Base-by-base conservation (phyloP, 2,329 filamentous ascomycete species). In the Pseudogymnoascus sp. region DNA sequence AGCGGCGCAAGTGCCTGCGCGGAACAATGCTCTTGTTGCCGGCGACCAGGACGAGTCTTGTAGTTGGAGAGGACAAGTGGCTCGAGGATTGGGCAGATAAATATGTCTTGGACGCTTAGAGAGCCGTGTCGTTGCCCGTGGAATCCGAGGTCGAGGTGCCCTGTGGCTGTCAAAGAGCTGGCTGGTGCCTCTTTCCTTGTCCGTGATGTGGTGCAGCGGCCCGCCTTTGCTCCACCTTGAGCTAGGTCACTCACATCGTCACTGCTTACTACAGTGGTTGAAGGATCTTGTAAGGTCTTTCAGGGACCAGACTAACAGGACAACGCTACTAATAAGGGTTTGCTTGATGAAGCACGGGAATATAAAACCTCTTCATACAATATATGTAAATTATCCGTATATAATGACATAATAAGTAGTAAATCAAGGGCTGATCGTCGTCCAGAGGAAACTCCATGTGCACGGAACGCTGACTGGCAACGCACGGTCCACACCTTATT, bases 401-500 rank as follows among this genome's bases (percentile, higher is more conserved):
- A 33, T 33, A 33, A 12, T 33, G 8, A 5, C 8, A 55, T 28
- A 55, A 33, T 52, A 52, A 16, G 25, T 33, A 28, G 9, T 55
- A n/a, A 33, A 18, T 33, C 49, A 55, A 33, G 8, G 5, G 49
- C 4, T 33, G 49, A 18, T 55, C 49, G 21, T 33, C n/a, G 49
- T 12, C n/a, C 5, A 33, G 5, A 55, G n/a, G n/a, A 33, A 18
- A 11, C n/a, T 18, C 28, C 14, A 18, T 33, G 8, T 55, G 28
- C n/a, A 55, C 14, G 9, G 49, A 33, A 33, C 28, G 9, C 49
- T 55, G 28, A 33, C 49, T 33, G 49, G 49, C 9, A 33, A 55
- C 49, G 49, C 49, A 55, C 49, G 49, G 49, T 55, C 49, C 49
- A 55, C 49, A 55, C 49, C 49, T 55, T 55, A 55, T 55, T 33